These are phyloP conservation scores for Phytophthora melonis DNA, from an alignment of 352 stramenopile genomes.

Conservation along the genomic window DNA sequence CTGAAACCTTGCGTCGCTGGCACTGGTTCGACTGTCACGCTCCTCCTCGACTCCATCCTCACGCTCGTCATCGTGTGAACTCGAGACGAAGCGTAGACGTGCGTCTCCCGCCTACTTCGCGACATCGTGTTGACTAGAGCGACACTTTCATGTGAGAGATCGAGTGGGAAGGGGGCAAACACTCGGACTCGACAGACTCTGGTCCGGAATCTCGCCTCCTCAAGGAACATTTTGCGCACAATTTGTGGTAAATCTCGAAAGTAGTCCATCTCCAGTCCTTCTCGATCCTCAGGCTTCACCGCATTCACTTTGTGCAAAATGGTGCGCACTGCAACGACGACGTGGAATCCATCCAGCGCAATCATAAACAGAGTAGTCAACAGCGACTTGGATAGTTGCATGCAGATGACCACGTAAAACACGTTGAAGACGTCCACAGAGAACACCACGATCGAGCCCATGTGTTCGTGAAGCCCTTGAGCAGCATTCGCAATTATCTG, in stretches of 20 bases:
- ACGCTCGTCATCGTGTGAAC: neutral
- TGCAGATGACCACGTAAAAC: conserved; percentile 34
- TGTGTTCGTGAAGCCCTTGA: conserved; percentile 28
- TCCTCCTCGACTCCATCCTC: neutral
- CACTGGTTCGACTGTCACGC: neutral
- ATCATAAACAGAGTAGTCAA: conserved; percentile 21
- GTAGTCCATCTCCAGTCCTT: conserved; percentile 18
- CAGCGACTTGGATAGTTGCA: conserved; percentile 30
- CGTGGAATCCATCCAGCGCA: conserved; percentile 16
- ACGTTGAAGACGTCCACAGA: conserved; percentile 46
- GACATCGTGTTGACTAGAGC: neutral
- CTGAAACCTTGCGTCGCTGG: neutral
- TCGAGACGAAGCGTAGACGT: neutral
- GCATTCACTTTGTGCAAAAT: conserved; percentile 17
- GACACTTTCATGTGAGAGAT: conserved; percentile 12
- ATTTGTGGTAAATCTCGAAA: conserved; percentile 10
- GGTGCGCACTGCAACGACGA: conserved; percentile 10
- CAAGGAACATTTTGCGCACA: neutral
- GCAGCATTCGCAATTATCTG: conserved; percentile 26
- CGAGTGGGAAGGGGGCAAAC: conserved; percentile 13
- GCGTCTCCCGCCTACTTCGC: neutral
- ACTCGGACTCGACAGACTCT: conserved; percentile 16
- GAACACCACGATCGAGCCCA: conserved; percentile 35
- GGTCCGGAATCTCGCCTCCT: neutral
- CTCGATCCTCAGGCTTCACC: neutral